Conservation (phyloP, 2,329 filamentous ascomycete genomes). For the Fusarium goolgardi region DNA sequence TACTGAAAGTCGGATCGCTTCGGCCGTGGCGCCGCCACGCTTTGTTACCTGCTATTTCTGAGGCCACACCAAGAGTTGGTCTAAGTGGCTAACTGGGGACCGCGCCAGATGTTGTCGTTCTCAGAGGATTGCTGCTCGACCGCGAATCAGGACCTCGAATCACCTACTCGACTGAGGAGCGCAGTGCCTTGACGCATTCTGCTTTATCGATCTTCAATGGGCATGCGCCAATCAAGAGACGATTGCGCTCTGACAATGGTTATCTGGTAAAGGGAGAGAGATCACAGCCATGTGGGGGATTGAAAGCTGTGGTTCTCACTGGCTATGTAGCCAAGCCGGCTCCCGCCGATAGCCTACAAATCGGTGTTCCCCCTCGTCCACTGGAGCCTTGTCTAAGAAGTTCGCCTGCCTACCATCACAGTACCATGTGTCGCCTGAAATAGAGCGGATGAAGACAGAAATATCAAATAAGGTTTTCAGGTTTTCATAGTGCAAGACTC, state of each 20-base stretch:
- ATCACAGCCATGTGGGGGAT: constrained; percentile 18
- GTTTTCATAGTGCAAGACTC: background rate
- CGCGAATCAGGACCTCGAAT: constrained; percentile 15
- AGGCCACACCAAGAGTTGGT: constrained; percentile 32
- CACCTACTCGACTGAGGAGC: background rate
- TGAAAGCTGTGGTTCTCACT: constrained; percentile 21
- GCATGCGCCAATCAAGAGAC: constrained; percentile 15
- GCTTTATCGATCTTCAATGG: constrained; percentile 12
- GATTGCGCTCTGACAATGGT: constrained; percentile 2
- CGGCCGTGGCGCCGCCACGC: constrained; percentile 47
- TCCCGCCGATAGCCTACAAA: constrained; percentile 36
- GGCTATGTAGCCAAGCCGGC: constrained; percentile 30
- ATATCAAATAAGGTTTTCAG: background rate
- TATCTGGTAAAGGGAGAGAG: constrained; percentile 6
- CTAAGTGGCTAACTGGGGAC: constrained; percentile 16
- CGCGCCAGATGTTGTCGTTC: constrained; percentile 9
- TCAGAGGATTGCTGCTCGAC: constrained; percentile 3
- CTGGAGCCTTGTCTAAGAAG: constrained; percentile 10
- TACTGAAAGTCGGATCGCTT: constrained; percentile 37
- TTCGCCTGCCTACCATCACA: background rate
- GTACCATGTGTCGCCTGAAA: background rate
- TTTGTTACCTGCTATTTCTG: constrained; percentile 37
- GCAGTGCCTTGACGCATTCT: constrained; percentile 1
- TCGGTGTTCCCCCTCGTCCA: constrained; percentile 11
- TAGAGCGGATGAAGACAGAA: background rate